phyloP scores from a whole-genome alignment of 192 early-diverging fungal species.

The Pilaira anomala region DNA sequence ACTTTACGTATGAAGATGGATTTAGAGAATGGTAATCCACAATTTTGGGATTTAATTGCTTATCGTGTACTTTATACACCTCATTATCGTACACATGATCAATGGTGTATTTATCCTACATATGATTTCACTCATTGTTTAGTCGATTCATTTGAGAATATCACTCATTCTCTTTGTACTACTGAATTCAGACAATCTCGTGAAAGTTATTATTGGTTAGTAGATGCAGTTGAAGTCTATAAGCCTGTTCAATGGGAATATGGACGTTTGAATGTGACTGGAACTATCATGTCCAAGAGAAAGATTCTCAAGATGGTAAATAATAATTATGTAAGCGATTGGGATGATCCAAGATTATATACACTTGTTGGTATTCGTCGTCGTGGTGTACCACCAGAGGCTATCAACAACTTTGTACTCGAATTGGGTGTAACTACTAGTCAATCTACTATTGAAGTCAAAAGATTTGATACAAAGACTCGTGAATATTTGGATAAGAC shows the following conservation, averaged over 20 bases:
- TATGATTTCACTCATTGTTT: slow-evolving; percentile 99
- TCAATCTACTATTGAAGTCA: slow-evolving; percentile 77
- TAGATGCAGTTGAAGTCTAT: slow-evolving; percentile 97
- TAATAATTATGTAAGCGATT: slow-evolving; percentile 71
- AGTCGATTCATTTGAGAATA: slow-evolving; percentile 99
- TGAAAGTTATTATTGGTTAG: slow-evolving; percentile 98
- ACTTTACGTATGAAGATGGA: slow-evolving; percentile 99
- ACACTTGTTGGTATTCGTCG: slow-evolving; percentile 94
- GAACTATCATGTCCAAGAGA: slow-evolving; percentile 96
- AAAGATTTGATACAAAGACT: slow-evolving; percentile 90
- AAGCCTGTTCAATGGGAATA: slow-evolving; percentile 99
- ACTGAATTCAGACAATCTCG: slow-evolving; percentile 92
- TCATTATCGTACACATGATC: slow-evolving; percentile 87
- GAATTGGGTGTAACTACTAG: slow-evolving; percentile 87
- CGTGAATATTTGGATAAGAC: slow-evolving; percentile 91
- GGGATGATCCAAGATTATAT: slow-evolving; percentile 97
- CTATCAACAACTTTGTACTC: slow-evolving; percentile 97
- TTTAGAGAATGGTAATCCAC: slow-evolving; percentile 93
- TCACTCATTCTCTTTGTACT: slow-evolving; percentile 99
- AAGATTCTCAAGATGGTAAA: slow-evolving; percentile 92
- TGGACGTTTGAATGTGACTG: slow-evolving; percentile 88
- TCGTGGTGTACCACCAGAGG: slow-evolving; percentile 95
- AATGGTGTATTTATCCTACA: slow-evolving; percentile 99
- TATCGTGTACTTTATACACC: slow-evolving; percentile 91
- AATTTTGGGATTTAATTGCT: slow-evolving; percentile 99